Evolutionary conservation across 2,329 filamentous ascomycete species (phyloP).

Genomic region (Xylariaceae sp.): DNA sequence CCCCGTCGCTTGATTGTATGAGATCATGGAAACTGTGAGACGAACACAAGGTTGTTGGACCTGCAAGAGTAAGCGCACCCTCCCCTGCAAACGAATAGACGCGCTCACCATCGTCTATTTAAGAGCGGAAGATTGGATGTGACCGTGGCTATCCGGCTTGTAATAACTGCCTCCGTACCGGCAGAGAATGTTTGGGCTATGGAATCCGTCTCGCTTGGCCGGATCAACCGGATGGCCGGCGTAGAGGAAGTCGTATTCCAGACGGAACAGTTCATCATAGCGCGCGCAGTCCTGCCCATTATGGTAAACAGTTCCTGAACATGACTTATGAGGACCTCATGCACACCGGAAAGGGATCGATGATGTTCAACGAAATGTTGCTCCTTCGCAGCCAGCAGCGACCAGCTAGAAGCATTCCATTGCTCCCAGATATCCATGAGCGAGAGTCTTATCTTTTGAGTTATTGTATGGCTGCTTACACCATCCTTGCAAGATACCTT

Average conservation of each 20-base stretch:
- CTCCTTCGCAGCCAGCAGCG: conserved; percentile 37
- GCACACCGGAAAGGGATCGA: conserved; percentile 41
- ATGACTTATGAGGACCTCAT: conserved; percentile 48
- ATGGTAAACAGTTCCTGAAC: conserved; percentile 49
- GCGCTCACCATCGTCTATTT: conserved; percentile 27
- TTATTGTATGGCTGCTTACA: conserved; percentile 38
- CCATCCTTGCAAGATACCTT: background rate
- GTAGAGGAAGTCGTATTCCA: conserved; percentile 41
- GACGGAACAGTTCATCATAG: conserved; percentile 43
- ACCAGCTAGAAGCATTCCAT: conserved; percentile 37
- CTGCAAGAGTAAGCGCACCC: conserved; percentile 48
- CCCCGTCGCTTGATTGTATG: conserved; percentile 22
- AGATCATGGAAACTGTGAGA: conserved; percentile 42
- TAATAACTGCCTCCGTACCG: conserved; percentile 51
- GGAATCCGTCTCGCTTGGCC: conserved; percentile 55
- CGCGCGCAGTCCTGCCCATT: conserved; percentile 37
- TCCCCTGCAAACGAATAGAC: conserved; percentile 8
- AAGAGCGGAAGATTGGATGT: conserved; percentile 57
- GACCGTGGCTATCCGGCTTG: conserved; percentile 52
- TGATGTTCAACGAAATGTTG: conserved; percentile 34
- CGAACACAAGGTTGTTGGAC: conserved; percentile 51
- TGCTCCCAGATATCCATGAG: conserved; percentile 40
- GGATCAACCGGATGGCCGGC: conserved; percentile 53
- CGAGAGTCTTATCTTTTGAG: conserved; percentile 40
- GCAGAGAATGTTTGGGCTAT: conserved; percentile 52